These are phyloP conservation scores for Clitopilus hobsonii DNA, from an alignment of 768 basidiomycete genomes.

Conservation along the genomic window DNA sequence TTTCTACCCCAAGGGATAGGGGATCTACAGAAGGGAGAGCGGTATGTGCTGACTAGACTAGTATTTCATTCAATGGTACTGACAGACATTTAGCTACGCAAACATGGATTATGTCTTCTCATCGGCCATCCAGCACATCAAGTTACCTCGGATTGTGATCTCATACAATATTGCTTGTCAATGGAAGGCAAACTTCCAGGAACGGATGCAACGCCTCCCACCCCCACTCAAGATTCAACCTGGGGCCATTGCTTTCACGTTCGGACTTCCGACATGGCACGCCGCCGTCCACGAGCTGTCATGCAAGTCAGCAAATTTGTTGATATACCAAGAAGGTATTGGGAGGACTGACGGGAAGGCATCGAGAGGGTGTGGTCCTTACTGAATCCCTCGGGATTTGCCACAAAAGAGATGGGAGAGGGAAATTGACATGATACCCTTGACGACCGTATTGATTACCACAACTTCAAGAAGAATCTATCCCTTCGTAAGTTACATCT, in stretches of 20 bases:
- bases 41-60: constrained; percentile 4
- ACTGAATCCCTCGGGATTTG: constrained; percentile 23
- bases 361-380: constrained; percentile 32
- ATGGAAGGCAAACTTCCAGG: constrained; percentile 3
- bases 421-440: constrained; percentile 26
- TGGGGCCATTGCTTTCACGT: constrained; percentile 26
- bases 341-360: constrained; percentile 26
- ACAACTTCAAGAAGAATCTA: constrained; percentile 27
- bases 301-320: constrained; percentile 24
- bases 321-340: constrained; percentile 21
- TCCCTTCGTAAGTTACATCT: too few relatives aligned
- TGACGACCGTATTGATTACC: constrained; percentile 31
- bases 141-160: constrained; percentile 1
- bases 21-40: constrained; percentile 10
- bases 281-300: constrained; percentile 23
- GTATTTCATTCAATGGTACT: background rate
- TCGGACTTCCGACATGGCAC: too few relatives aligned
- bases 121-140: constrained; percentile 1
- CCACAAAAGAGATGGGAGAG: constrained; percentile 31
- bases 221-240: background rate
- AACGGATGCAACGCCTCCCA: constrained; percentile 6
- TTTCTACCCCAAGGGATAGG: constrained; percentile 6
- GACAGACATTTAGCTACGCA: background rate
- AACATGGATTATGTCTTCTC: constrained; percentile 10
- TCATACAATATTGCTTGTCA: constrained; percentile 7